Evolutionary conservation across 2,329 filamentous ascomycete species (phyloP).

Genomic region (Penicillium expansum): DNA sequence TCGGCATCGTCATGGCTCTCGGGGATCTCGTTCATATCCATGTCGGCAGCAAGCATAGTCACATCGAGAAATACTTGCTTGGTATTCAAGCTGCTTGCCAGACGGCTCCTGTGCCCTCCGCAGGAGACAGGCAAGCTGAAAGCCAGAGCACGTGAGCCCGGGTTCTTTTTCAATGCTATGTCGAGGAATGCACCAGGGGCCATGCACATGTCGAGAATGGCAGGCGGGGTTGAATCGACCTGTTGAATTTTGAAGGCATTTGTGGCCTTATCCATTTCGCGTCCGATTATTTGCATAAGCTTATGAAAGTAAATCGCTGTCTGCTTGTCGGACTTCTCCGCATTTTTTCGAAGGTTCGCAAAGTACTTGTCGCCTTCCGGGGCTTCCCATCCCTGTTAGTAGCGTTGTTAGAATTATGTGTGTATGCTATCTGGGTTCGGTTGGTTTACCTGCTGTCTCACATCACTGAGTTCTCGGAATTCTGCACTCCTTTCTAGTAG

Average conservation of each 20-base stretch:
- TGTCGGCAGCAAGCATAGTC: conserved; percentile 52
- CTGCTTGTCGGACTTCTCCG: neutral
- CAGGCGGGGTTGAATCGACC: neutral
- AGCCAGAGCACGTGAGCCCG: conserved; percentile 24
- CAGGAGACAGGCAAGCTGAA: neutral
- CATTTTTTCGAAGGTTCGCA: neutral
- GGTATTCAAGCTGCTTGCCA: neutral
- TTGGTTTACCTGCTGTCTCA: neutral
- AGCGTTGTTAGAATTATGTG: neutral
- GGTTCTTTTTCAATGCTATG: conserved; percentile 39
- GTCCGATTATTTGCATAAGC: neutral
- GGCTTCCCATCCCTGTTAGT: neutral
- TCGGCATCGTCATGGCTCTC: conserved; percentile 19
- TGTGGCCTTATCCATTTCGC: neutral
- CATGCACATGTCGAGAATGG: conserved; percentile 55
- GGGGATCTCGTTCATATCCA: conserved; percentile 33
- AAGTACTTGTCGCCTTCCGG: neutral
- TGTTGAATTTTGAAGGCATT: conserved; percentile 12
- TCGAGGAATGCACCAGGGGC: conserved; percentile 55
- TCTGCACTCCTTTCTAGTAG: neutral
- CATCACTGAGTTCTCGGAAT: neutral
- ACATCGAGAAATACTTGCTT: conserved; percentile 43
- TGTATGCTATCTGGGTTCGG: neutral
- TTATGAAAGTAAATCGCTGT: neutral
- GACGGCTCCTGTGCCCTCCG: neutral